Conservation (phyloP, 257 asterid genomes). For the Catharanthus roseus region DNA sequence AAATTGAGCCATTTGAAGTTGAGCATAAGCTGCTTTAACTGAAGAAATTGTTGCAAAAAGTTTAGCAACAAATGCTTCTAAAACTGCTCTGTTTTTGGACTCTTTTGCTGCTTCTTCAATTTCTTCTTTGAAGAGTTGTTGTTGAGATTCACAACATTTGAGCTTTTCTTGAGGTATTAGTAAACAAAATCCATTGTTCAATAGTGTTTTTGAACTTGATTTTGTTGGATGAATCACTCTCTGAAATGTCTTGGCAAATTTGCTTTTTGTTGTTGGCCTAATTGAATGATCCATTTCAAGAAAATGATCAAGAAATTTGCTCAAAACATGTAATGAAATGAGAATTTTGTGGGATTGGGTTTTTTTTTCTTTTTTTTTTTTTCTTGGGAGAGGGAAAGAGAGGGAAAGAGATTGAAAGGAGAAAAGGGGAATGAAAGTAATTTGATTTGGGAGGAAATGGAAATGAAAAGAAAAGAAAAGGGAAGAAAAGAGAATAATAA, state of each 20-base stretch:
- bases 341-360: not conserved
- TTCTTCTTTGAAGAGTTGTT: constrained; percentile 50
- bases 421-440: constrained; percentile 18
- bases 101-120: constrained; percentile 45
- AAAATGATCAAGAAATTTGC: not conserved
- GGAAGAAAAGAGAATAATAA: constrained; percentile 7
- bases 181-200: constrained; percentile 60
- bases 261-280: constrained; percentile 43
- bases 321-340: constrained; percentile 11
- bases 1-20: constrained; percentile 92
- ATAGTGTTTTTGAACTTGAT: constrained; percentile 29
- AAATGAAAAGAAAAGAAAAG: constrained; percentile 11
- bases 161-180: constrained; percentile 76
- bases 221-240: constrained; percentile 50
- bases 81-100: constrained; percentile 49
- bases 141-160: constrained; percentile 74
- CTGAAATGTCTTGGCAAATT: constrained; percentile 51
- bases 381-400: not conserved
- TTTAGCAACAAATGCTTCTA: constrained; percentile 88
- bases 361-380: constrained; percentile 3
- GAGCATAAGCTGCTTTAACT: constrained; percentile 88
- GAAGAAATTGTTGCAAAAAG: constrained; percentile 85
- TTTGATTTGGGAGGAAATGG: too few species aligned
- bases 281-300: constrained; percentile 58
- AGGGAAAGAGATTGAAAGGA: not conserved